Base-by-base conservation (phyloP, 1,139 yeast species). In the Blastobotrys malaysiensis region DNA sequence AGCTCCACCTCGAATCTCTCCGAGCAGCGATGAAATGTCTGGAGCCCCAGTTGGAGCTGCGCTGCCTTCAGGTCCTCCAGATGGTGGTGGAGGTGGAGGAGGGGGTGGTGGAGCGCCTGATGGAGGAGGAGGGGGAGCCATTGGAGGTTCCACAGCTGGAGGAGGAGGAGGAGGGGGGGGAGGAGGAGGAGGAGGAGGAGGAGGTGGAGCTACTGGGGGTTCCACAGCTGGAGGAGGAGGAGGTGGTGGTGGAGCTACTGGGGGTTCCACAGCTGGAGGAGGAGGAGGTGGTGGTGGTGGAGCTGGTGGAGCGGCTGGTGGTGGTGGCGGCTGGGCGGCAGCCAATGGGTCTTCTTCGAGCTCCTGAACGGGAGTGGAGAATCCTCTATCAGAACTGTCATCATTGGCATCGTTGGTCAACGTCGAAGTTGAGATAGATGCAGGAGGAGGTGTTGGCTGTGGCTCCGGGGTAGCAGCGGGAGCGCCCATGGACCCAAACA, bases 401-500 rank as follows among this genome's bases (percentile, higher is more conserved):
- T 26, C 36, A 4, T 19, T 22, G 24, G 18, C 31, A 20, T 21
- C n/a, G 43, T 46, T 26, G 13, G 22, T 26, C 43, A 13, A 20
- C 2, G 39, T 31, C n/a, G 39, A 31, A 43, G 50, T 49, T 9
- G 55, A 51, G 7, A 55, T 52, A 22, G 61, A 52, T n/a, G 71
- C 66, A 7, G 69, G 62, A 19, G 66, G 62, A 31, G 39, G 39
- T 1, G 61, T 56, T 20, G 59, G 50, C 18, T 53, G 50, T 13
- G 59, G 57, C 19, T 44, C 56, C 36, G 62, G 55, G 16, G 61
- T 36, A 6, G 55, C 45, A 47, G 48, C 36, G 11, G 59, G 59
- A n/a, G 57, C 49, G 9, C 75, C 77, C 85, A 82, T 81, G 2
- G 85, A 81, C 1, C 87, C 85, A 65, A 83, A 83, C 54, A 83